Evolutionary conservation across 331 rosid species (phyloP), one percentile per base, ranked within the genome.

Genomic region (Acacia concinna): DNA sequence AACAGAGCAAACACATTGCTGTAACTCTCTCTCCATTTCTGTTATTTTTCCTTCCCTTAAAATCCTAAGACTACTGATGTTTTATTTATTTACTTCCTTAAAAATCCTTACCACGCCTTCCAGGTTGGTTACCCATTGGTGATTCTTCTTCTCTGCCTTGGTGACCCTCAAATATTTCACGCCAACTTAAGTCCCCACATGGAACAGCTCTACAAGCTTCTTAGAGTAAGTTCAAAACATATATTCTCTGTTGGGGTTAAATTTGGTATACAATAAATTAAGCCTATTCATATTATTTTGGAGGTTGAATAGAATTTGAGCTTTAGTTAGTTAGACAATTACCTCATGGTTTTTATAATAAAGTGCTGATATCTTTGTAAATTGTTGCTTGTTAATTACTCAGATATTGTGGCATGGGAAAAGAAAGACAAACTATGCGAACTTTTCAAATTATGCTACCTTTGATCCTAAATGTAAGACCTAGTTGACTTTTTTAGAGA

Each of bases 41-140:
- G 14, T 70, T 71, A 76, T 71, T 60, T 76, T 68, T 34, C 28
- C 23, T 69, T 75, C 43, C 76, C 59, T 68, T 62, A n/a, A 70
- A 70, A 41, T 67, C 27, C 73, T 12, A 44, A 7, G 57, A 44
- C 10, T 44, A 15, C 25, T 44, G 10, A 81, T 18, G 12, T 18
- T 78, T 81, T 70, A 13, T 14, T 41, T 41, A 4, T 9, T 47
- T 12, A 18, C 4, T 4, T 66, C 2, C 5, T 18, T 4, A 49
- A 10, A 34, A 68, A 68, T 80, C 47, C 17, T 51, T 73, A 1
- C 62, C 54, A 38, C 34, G 32, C 27, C 51, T 27, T 78, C 40
- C 78, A 96, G 99, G 99, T 93, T 87, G 99, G 99, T 63, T 96
- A 90, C 84, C 99, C 99, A 0, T 82, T 96, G 86, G 99, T 93